Percentiles rank a stretch among this genome's conserved stretches.
Evolutionary conservation across 1,139 yeast species (phyloP).

Genomic region (Hansenula lynferdii): DNA sequence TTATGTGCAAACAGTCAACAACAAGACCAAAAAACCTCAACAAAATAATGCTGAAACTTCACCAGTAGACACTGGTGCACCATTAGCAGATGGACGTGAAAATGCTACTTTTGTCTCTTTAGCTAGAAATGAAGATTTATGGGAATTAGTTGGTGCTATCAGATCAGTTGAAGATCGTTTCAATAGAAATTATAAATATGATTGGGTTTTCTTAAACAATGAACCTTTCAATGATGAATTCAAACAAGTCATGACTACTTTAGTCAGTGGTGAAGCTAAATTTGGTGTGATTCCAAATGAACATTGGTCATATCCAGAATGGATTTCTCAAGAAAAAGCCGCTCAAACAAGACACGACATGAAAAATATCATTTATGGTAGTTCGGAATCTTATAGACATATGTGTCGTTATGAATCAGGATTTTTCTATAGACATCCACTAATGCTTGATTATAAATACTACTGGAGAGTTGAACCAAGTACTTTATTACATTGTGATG

Average conservation of each 20-base stretch:
- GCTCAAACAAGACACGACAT: constrained; percentile 45
- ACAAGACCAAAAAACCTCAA: no score
- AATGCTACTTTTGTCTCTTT: constrained; percentile 72
- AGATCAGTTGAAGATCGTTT: constrained; percentile 67
- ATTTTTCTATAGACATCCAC: constrained; percentile 59
- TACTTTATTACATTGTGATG: constrained; percentile 57
- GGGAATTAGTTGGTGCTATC: constrained; percentile 53
- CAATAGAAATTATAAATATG: constrained; percentile 59
- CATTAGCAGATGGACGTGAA: constrained; percentile 25
- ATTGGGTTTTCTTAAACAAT: constrained; percentile 77
- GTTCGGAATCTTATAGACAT: constrained; percentile 56
- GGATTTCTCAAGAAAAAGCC: constrained; percentile 57
- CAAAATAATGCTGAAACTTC: constrained; percentile 7
- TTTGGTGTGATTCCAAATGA: constrained; percentile 43
- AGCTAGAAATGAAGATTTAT: constrained; percentile 66
- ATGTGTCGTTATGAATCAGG: constrained; percentile 79
- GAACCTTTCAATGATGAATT: constrained; percentile 43
- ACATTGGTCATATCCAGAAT: constrained; percentile 52
- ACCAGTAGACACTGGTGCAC: no score
- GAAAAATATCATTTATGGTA: constrained; percentile 57
- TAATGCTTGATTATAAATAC: constrained; percentile 55
- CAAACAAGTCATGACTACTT: constrained; percentile 26
- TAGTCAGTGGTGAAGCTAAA: constrained; percentile 39
- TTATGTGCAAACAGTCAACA: constrained; percentile 6
- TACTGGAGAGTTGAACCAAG: constrained; percentile 81